Base-by-base conservation (phyloP, 2,329 filamentous ascomycete genomes). In the Microdochium paspali region DNA sequence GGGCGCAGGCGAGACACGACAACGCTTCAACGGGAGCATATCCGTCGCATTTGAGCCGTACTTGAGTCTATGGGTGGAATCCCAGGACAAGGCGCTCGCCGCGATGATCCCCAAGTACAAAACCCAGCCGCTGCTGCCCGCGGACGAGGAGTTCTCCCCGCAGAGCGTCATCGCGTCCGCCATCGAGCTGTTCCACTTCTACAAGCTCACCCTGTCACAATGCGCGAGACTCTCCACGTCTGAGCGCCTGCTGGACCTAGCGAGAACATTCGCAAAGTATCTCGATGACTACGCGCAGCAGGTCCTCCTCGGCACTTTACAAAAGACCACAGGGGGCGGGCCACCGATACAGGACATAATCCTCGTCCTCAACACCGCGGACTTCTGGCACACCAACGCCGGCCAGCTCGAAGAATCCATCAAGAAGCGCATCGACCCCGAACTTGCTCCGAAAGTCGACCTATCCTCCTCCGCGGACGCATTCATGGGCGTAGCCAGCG, bases 1-100 rank as follows among this genome's bases (percentile, higher is more conserved):
- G n/a, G n/a, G n/a, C n/a, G n/a, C n/a, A n/a, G 87, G 90, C 50
- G 87, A 90, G 46, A 83, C 83, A 55, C 72, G 82, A 0, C 82
- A 87, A 20, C 84, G 80, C 47, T 96, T 96, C 63, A 85, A 87
- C 47, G 89, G 95, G 48, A 84, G 88, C 3, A 95, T 98, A 51
- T 97, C 93, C 0, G 89, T 94, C 52, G 93, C 93, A 1, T 98
- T 98, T 60, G 93, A 97, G 66, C 93, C 93, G 1, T 98, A 97
- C 64, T 76, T 98, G 54, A 95, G 89, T 61, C 71, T 98, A 3
- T 98, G 93, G 93, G 90, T 98, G 2, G 91, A 97, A 50, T 91
- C 89, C 10, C 93, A 97, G 65, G 91, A 96, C 66, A 91, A 83
- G 65, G 85, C 95, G 58, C 73, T 97, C 49, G 85, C 89, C 5